A percentile compares a stretch with the other conserved stretches of the same genome.
These are phyloP conservation scores for Mycena vulgaris DNA, from an alignment of 768 basidiomycete species.

Conservation along the genomic window DNA sequence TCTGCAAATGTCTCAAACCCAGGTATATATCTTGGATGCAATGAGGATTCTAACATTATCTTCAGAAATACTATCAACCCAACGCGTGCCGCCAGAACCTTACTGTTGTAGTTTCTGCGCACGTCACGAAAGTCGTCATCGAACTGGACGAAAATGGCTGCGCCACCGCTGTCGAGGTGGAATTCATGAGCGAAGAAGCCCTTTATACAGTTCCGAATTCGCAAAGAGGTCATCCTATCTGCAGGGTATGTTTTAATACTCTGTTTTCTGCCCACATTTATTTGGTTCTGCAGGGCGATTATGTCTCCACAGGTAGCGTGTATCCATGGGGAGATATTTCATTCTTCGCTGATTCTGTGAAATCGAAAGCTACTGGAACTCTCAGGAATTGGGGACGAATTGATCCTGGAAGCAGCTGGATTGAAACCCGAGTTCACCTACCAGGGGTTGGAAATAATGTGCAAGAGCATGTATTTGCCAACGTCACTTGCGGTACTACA, in stretches of 20 bases:
- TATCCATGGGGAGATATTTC: too few relatives aligned
- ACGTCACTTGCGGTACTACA: constrained; percentile 34
- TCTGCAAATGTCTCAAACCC: constrained; percentile 17
- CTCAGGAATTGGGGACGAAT: constrained; percentile 41
- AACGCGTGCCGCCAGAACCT: constrained; percentile 47
- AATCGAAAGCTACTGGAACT: constrained; percentile 45
- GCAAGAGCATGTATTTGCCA: constrained; percentile 47
- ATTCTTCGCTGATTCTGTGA: constrained; percentile 22
- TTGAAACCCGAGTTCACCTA: constrained; percentile 42
- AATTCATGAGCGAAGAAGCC: constrained; percentile 38
- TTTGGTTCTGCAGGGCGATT: background rate
- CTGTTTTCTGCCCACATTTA: constrained; percentile 21
- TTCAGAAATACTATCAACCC: constrained; percentile 41
- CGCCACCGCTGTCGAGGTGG: constrained; percentile 46
- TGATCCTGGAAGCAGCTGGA: constrained; percentile 33
- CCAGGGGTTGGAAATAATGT: constrained; percentile 53
- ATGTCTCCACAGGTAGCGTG: constrained; percentile 48
- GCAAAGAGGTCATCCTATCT: constrained; percentile 29
- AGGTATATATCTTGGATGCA: constrained; percentile 1
- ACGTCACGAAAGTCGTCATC: constrained; percentile 45
- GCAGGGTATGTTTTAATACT: constrained; percentile 32
- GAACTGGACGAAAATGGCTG: constrained; percentile 15
- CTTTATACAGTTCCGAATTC: constrained; percentile 35
- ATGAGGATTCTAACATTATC: background rate
- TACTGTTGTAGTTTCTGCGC: constrained; percentile 43